Evolutionary conservation across 345 rosid genomes (phyloP).

Genomic region (Draba incana): DNA sequence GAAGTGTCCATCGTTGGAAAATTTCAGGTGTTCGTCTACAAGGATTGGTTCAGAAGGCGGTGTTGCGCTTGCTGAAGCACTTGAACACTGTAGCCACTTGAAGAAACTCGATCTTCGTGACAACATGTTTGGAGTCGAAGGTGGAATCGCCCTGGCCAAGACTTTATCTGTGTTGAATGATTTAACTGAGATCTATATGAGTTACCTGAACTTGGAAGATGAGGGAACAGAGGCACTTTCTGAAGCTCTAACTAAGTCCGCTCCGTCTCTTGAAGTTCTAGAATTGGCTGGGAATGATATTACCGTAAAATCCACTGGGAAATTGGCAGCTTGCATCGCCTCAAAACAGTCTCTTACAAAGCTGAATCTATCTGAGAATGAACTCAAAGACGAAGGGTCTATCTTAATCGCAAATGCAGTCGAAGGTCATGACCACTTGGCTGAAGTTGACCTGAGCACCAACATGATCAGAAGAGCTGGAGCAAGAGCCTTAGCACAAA

Average conservation of each 20-base stretch:
- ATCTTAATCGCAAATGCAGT: slow-evolving; percentile 69
- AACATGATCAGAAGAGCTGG: slow-evolving; percentile 73
- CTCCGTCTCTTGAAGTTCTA: slow-evolving; percentile 73
- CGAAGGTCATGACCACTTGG: slow-evolving; percentile 63
- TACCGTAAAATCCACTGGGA: slow-evolving; percentile 55
- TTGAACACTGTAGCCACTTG: slow-evolving; percentile 55
- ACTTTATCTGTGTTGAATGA: slow-evolving; percentile 52
- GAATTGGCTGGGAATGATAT: slow-evolving; percentile 94
- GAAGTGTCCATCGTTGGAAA: slow-evolving; percentile 61
- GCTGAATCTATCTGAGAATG: slow-evolving; percentile 83
- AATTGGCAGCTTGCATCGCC: slow-evolving; percentile 65
- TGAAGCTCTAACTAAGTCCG: slow-evolving; percentile 61
- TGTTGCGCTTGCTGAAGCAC: slow-evolving; percentile 74
- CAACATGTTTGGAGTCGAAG: slow-evolving; percentile 87
- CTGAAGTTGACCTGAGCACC: slow-evolving; percentile 75
- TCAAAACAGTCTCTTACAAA: slow-evolving; percentile 64
- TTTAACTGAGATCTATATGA: slow-evolving; percentile 73
- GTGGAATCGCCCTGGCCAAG: slow-evolving; percentile 68
- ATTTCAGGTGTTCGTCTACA: slow-evolving; percentile 82
- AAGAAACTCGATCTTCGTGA: slow-evolving; percentile 90
- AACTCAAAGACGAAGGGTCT: slow-evolving; percentile 89
- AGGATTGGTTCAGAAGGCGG: slow-evolving; percentile 86
- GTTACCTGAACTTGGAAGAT: slow-evolving; percentile 87
- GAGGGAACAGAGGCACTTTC: slow-evolving; percentile 70
- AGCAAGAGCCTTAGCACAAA: slow-evolving; percentile 66